Base-by-base conservation (phyloP, 2,329 filamentous ascomycete genomes). In the Sphaceloma murrayae region DNA sequence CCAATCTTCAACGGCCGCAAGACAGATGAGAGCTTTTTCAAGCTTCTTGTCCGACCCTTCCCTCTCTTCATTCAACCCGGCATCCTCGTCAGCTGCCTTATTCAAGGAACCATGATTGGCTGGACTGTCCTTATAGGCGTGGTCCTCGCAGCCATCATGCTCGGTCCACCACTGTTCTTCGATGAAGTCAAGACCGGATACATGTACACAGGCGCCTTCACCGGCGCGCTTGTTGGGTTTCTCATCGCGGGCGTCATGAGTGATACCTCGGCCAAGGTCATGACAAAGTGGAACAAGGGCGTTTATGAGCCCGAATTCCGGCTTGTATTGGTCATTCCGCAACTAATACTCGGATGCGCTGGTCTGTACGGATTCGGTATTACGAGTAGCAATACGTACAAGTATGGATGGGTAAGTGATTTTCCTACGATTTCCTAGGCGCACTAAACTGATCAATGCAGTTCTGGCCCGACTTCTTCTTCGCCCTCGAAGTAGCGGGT, bases 101-200 rank as follows among this genome's bases (percentile, higher is more conserved):
- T 88, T 39, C 88, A 94, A 69, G 88, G 88, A 11, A 77, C 84
- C 3, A 77, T 94, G 57, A 94, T 95, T 56, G 89, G 88, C 51
- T 96, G 89, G 88, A 94, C 88, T 1, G 85, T 95, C 11, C 85
- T 95, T 57, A 89, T 94, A 52, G 83, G 85, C 46, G 81, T 91
- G 49, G 78, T 91, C 52, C 67, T 93, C 34, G 82, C 80, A n/a
- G 77, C 80, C 48, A 80, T 93, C 52, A 89, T 91, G 66, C 73
- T 93, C 34, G 80, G 81, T 2, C 80, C 82, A 2, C 85, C 85
- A 1, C 75, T 88, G 30, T 91, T 78, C 68, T 94, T 88, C 74
- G 70, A 77, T 54, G 80, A 91, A 63, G 77, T 85, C 43, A 66
- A 84, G 56, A 85, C 84, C 1, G 88, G 88, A n/a, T 87, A 89